phyloP scores from a whole-genome alignment of 139 green algal genomes.

The Diplosphaera chodatii region DNA sequence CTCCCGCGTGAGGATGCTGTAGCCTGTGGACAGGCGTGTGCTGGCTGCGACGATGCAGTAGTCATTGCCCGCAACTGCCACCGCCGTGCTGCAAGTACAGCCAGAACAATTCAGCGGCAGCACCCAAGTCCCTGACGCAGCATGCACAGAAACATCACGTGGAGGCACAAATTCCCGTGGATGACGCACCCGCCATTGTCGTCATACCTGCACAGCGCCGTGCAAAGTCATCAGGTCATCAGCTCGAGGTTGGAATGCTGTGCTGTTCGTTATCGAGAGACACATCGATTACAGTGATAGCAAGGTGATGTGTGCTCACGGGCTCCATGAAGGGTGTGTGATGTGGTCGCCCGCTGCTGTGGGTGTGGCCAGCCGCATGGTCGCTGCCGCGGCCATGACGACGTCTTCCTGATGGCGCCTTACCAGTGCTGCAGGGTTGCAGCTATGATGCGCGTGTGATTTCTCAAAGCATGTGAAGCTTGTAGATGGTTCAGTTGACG shows the following conservation, averaged over 20 bases:
- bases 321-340: slow-evolving; percentile 14
- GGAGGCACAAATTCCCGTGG: neutral
- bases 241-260: neutral
- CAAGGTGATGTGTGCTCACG: too few relatives aligned
- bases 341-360: neutral
- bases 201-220: slow-evolving; percentile 45
- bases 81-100: slow-evolving; percentile 56
- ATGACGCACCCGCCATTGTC: slow-evolving; percentile 62
- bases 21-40: slow-evolving; percentile 94
- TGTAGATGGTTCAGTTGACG: too few relatives aligned
- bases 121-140: too few relatives aligned
- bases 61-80: slow-evolving; percentile 89
- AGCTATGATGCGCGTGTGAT: too few relatives aligned
- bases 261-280: too few relatives aligned
- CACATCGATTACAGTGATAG: too few relatives aligned
- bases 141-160: neutral
- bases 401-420: too few relatives aligned
- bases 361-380: neutral
- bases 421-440: too few relatives aligned
- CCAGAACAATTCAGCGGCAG: too few relatives aligned
- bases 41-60: slow-evolving; percentile 93
- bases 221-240: neutral
- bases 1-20: slow-evolving; percentile 87
- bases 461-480: too few relatives aligned
- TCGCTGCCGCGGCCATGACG: neutral